These are phyloP conservation scores for Sinapis alba DNA, from an alignment of 441 rosid genomes.

Conservation along the genomic window DNA sequence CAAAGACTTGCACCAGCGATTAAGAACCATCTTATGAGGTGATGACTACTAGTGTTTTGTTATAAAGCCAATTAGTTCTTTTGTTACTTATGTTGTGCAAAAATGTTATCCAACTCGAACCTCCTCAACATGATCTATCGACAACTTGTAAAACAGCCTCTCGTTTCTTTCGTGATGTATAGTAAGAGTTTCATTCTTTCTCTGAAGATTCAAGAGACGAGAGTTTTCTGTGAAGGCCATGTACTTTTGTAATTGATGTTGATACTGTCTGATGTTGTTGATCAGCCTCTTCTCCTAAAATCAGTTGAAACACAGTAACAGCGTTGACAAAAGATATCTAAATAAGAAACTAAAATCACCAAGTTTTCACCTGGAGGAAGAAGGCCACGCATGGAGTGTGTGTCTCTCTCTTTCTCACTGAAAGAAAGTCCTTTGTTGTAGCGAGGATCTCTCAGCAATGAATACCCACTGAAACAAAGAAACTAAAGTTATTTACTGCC, in stretches of 20 bases:
- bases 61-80: no score
- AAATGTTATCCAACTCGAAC: no score
- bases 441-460: constrained; percentile 86
- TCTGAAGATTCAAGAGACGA: neutral
- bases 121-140: constrained; percentile 87
- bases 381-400: constrained; percentile 89
- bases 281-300: constrained; percentile 82
- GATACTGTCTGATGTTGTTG: constrained; percentile 70
- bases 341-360: neutral
- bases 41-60: no score
- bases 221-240: constrained; percentile 74
- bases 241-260: constrained; percentile 80
- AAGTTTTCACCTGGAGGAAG: constrained; percentile 63
- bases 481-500: neutral
- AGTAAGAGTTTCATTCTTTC: neutral
- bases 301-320: neutral
- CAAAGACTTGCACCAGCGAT: no score
- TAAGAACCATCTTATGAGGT: no score
- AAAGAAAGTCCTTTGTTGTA: constrained; percentile 66
- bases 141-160: constrained; percentile 81
- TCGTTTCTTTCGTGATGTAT: constrained; percentile 73
- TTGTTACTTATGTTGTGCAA: no score
- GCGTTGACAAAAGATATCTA: neutral
- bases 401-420: constrained; percentile 78
- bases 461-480: constrained; percentile 64